Conservation (phyloP, 2,329 filamentous ascomycete species). For the Fusarium sp. region DNA sequence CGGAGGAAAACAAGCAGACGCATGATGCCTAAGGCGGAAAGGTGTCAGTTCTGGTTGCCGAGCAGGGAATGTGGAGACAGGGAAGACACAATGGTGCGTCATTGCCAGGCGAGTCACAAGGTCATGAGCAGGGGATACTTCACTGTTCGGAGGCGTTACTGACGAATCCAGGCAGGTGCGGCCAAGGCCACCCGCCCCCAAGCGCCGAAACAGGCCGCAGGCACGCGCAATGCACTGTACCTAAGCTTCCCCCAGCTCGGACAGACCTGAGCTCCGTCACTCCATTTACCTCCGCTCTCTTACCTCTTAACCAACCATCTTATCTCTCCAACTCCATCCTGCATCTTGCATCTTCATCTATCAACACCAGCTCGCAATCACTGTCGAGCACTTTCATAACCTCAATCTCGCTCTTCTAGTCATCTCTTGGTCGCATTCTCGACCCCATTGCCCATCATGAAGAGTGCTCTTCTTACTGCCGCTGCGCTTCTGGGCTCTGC, state of each 20-base stretch:
- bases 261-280: conserved; percentile 45
- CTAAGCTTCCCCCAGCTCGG: conserved; percentile 42
- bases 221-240: conserved; percentile 44
- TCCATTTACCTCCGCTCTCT: conserved; percentile 43
- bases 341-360: conserved; percentile 38
- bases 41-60: conserved; percentile 47
- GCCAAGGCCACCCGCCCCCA: conserved; percentile 28
- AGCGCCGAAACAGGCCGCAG: conserved; percentile 47
- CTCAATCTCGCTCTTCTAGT: not conserved
- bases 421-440: conserved; percentile 29
- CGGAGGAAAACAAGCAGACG: conserved; percentile 8
- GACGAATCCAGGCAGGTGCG: conserved; percentile 45
- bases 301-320: conserved; percentile 45
- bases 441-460: conserved; percentile 75
- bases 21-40: conserved; percentile 50
- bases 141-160: conserved; percentile 39
- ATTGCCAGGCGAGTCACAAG: conserved; percentile 50
- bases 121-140: conserved; percentile 38
- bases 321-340: conserved; percentile 46
- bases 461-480: conserved; percentile 84
- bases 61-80: conserved; percentile 46
- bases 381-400: conserved; percentile 19
- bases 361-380: conserved; percentile 29
- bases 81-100: conserved; percentile 48
- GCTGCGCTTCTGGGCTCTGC: conserved; percentile 86